phyloP scores from a whole-genome alignment of 257 asterid species.

The Osmanthus fragrans region DNA sequence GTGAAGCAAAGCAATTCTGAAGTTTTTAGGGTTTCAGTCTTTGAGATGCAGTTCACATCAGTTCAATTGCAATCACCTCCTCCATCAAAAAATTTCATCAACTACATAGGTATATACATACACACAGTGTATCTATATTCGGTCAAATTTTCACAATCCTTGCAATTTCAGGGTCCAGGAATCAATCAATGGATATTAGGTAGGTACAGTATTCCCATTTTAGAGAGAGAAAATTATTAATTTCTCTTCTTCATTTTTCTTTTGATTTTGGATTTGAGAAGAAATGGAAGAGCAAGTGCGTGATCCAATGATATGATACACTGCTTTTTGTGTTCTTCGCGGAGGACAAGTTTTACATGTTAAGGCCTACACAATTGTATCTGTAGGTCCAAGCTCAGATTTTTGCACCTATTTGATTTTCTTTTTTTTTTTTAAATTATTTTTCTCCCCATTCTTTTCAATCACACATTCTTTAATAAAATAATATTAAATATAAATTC shows the following conservation, averaged over 20 bases:
- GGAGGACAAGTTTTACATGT: conserved; percentile 20
- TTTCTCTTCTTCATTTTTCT: not conserved
- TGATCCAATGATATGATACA: conserved; percentile 1
- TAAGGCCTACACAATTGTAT: too few species aligned
- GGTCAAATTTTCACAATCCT: conserved; percentile 26
- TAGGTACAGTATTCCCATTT: conserved; percentile 5
- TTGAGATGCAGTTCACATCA: conserved; percentile 45
- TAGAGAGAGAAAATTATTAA: not conserved
- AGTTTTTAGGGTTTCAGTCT: conserved; percentile 45
- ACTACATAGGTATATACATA: conserved; percentile 20
- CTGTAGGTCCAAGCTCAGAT: too few species aligned
- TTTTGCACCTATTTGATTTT: too few species aligned
- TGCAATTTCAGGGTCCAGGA: conserved; percentile 24
- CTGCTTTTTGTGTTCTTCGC: conserved; percentile 13
- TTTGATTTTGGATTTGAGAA: not conserved
- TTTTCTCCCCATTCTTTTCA: too few species aligned
- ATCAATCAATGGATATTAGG: conserved; percentile 19
- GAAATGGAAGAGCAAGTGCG: not conserved
- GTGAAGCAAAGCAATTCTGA: conserved; percentile 43
- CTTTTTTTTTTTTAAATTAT: too few species aligned
- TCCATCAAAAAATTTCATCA: conserved; percentile 20
- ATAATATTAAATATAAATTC: too few species aligned
- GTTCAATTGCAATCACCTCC: conserved; percentile 32
- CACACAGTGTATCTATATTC: not conserved
- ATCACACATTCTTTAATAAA: too few species aligned